These are phyloP conservation scores for Hemisphaericaspora lyxosophila DNA, from an alignment of 1,139 yeast species.

Conservation along the genomic window DNA sequence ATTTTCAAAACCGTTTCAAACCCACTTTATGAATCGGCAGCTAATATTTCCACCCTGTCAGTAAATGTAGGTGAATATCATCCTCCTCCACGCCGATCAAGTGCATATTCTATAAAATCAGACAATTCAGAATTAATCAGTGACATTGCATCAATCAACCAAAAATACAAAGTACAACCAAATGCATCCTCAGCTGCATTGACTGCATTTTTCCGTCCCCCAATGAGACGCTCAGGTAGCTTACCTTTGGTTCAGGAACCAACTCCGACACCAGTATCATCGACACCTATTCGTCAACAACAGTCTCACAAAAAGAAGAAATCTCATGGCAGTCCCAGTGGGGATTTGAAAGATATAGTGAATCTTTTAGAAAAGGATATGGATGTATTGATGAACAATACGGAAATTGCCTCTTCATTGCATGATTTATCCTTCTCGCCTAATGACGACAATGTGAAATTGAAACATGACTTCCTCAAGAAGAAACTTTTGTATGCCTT, in stretches of 20 bases:
- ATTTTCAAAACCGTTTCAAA: constrained; percentile 4
- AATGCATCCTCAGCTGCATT: constrained; percentile 67
- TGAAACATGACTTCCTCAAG: constrained; percentile 45
- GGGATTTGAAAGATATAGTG: constrained; percentile 48
- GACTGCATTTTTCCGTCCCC: constrained; percentile 54
- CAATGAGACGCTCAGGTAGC: constrained; percentile 37
- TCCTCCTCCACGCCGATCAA: constrained; percentile 1
- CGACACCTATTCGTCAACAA: neutral
- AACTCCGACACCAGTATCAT: neutral
- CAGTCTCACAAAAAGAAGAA: neutral
- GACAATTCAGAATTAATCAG: neutral
- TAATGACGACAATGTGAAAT: constrained; percentile 18
- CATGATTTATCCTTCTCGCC: constrained; percentile 55
- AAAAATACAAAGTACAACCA: constrained; percentile 28
- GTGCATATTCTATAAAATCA: neutral
- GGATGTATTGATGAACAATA: constrained; percentile 27
- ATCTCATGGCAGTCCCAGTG: constrained; percentile 6
- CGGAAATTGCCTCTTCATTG: constrained; percentile 51
- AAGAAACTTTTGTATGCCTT: constrained; percentile 61
- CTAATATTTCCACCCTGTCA: constrained; percentile 2
- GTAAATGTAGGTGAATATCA: constrained; percentile 3
- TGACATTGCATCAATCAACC: constrained; percentile 8
- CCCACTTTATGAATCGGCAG: constrained; percentile 3
- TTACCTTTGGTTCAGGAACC: constrained; percentile 25
- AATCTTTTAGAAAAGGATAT: constrained; percentile 40